phyloP scores from a whole-genome alignment of 2,329 filamentous ascomycete genomes.

The Plenodomus lindquistii region DNA sequence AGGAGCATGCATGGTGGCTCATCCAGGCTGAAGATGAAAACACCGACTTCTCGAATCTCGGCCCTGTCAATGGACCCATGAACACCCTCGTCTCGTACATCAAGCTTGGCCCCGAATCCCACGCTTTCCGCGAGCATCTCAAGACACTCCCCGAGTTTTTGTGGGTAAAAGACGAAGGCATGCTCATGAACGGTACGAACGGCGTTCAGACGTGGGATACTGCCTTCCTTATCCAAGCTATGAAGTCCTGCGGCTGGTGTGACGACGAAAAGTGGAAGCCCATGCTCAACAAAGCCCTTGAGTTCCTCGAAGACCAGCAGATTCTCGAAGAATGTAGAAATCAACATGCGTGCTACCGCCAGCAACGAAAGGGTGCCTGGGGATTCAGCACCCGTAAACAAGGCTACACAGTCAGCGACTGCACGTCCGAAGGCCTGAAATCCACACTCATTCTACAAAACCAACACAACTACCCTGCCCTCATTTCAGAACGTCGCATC shows the following conservation, averaged over 20 bases:
- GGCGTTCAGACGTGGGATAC: constrained; percentile 99
- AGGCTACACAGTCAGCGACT: constrained; percentile 95
- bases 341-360: constrained; percentile 81
- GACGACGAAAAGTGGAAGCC: constrained; percentile 75
- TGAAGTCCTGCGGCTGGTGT: constrained; percentile 78
- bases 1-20: constrained; percentile 79
- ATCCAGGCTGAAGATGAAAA: constrained; percentile 93
- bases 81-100: constrained; percentile 88
- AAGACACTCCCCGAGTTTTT: constrained; percentile 84
- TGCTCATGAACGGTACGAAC: constrained; percentile 95
- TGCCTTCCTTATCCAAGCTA: constrained; percentile 81
- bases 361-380: constrained; percentile 91
- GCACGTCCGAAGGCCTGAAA: constrained; percentile 88
- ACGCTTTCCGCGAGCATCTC: constrained; percentile 73
- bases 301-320: constrained; percentile 89
- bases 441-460: constrained; percentile 83
- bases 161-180: constrained; percentile 90
- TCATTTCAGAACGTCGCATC: constrained; percentile 76
- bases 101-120: constrained; percentile 74
- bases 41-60: constrained; percentile 82
- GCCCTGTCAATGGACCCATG: constrained; percentile 88
- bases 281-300: constrained; percentile 80
- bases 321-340: constrained; percentile 81
- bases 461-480: constrained; percentile 68
- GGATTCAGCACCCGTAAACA: constrained; percentile 91